These are phyloP conservation scores for Misopates orontium DNA, from an alignment of 257 asterid species.

Conservation along the genomic window DNA sequence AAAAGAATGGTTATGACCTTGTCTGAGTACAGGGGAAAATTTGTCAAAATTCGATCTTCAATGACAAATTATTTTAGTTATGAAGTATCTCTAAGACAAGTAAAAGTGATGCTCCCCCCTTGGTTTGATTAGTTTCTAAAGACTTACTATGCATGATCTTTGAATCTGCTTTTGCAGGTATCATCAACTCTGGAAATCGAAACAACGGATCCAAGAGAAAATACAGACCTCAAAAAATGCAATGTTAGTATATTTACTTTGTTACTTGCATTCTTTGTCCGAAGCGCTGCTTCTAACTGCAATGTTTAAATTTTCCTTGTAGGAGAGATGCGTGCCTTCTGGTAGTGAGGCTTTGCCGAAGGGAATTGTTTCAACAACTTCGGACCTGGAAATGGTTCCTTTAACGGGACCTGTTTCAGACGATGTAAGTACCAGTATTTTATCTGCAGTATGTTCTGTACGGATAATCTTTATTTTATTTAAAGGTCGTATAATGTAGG, in stretches of 20 bases:
- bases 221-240: conserved; percentile 41
- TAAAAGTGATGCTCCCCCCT: no score
- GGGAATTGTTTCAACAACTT: conserved; percentile 65
- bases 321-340: conserved; percentile 66
- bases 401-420: conserved; percentile 54
- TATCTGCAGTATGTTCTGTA: no score
- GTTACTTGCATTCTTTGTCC: neutral
- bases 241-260: conserved; percentile 42
- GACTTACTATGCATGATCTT: neutral
- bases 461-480: no score
- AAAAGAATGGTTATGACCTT: neutral
- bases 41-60: no score
- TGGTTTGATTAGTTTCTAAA: no score
- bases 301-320: neutral
- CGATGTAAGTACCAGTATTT: conserved; percentile 33
- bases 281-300: neutral
- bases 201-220: conserved; percentile 22
- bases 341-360: conserved; percentile 77
- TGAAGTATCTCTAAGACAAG: no score
- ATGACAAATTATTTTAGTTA: no score
- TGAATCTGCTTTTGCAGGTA: conserved; percentile 31
- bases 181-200: conserved; percentile 19
- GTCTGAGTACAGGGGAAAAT: neutral
- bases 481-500: no score
- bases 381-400: conserved; percentile 71